These are phyloP conservation scores for Endocladia muricata DNA, from an alignment of 31 red algal species.

Conservation along the genomic window DNA sequence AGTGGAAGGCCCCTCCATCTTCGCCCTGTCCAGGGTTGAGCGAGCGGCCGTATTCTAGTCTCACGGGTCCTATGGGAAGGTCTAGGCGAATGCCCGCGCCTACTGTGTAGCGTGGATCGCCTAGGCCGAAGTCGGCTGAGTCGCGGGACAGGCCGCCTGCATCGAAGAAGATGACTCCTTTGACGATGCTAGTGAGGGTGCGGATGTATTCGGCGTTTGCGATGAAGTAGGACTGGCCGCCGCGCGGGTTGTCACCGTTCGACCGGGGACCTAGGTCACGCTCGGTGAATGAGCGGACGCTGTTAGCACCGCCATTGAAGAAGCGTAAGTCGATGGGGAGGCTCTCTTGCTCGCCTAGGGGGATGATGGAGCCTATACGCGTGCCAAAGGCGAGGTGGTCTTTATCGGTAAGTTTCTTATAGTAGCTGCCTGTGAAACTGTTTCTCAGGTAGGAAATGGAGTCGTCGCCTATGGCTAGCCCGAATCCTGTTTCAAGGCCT, in stretches of 20 bases:
- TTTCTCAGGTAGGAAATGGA: too few species aligned
- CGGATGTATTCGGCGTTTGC: constrained; percentile 10
- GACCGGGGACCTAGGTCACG: constrained; percentile 12
- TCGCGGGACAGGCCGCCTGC: background rate
- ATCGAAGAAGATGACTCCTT: constrained; percentile 17
- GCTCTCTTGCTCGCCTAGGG: too few species aligned
- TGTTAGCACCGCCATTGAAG: constrained; percentile 15
- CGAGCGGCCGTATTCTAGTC: constrained; percentile 9
- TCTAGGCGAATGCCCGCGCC: constrained; percentile 7
- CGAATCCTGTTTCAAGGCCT: background rate
- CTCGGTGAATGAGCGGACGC: background rate
- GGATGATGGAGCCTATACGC: too few species aligned
- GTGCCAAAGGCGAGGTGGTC: too few species aligned
- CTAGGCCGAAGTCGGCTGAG: background rate
- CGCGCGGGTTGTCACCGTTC: background rate
- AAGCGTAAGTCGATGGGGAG: constrained; percentile 18
- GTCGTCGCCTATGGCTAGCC: too few species aligned
- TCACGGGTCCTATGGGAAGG: constrained; percentile 7
- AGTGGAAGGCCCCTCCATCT: too few species aligned
- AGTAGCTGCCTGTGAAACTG: too few species aligned
- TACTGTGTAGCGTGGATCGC: background rate
- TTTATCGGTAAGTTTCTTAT: too few species aligned
- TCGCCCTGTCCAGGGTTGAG: too few species aligned
- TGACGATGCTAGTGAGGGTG: background rate
- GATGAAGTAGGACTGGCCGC: background rate